Evolutionary conservation across 1,284 basidiomycete species (phyloP), one percentile per base, ranked within the genome.

Genomic region (Bothia castanella): DNA sequence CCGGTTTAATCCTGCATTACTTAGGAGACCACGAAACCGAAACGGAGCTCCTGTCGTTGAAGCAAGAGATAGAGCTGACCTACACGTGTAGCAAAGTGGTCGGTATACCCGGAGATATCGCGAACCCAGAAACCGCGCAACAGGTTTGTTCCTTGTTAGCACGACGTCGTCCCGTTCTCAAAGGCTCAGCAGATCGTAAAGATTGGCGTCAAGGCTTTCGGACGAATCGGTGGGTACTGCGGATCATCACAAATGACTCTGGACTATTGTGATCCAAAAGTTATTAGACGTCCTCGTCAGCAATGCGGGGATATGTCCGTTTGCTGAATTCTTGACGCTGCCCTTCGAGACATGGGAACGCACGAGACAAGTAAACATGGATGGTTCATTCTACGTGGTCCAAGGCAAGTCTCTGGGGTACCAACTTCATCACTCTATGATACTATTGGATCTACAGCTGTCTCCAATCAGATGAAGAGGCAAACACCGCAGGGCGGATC

Each of bases 241-340:
- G n/a, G n/a, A n/a, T n/a, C n/a, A n/a, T n/a, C n/a, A n/a, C n/a
- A n/a, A n/a, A n/a, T n/a, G n/a, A n/a, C n/a, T n/a, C n/a, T n/a
- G n/a, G n/a, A n/a, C n/a, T n/a, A n/a, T n/a, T n/a, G n/a, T n/a
- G n/a, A n/a, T n/a, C n/a, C n/a, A n/a, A n/a, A n/a, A n/a, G 21
- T 36, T 30, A 25, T 25, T 25, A 25, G 73, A 82, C 60, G 76
- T 79, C 5, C 73, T 81, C 16, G 74, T 80, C 58, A 86, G 83
- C 56, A 90, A 90, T 68, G 87, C 87, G 19, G 87, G 88, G 11
- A 89, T 90, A 53, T 91, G 89, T 61, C 87, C 87, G 1, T 90
- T 91, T 67, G 80, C 85, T 50, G 79, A 87, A 38, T 89, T 91
- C 66, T 72, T 91, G 58, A 80, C 80, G n/a, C 85, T 90, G 79